phyloP scores from a whole-genome alignment of 1,284 basidiomycete genomes.

The Phylloporus sp. region DNA sequence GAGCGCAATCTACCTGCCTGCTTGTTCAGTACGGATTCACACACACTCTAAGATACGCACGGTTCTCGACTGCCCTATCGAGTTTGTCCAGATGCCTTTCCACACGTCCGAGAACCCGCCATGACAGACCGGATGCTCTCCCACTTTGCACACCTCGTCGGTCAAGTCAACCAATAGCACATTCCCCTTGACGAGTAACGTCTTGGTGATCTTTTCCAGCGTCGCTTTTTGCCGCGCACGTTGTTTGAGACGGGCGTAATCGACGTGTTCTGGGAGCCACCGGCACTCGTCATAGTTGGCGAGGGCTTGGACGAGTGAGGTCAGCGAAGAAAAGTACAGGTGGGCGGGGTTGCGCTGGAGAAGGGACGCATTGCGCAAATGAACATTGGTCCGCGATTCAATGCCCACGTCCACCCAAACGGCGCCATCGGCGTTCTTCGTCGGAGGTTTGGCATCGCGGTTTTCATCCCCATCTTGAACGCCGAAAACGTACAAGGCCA shows the following conservation, averaged over 20 bases:
- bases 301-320: conserved; percentile 57
- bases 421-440: conserved; percentile 4
- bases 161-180: conserved; percentile 60
- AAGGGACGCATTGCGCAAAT: conserved; percentile 63
- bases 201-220: conserved; percentile 63
- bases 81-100: conserved; percentile 61
- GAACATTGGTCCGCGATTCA: conserved; percentile 58
- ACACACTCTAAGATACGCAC: conserved; percentile 35
- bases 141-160: conserved; percentile 54
- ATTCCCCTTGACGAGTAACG: conserved; percentile 56
- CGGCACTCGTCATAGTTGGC: conserved; percentile 61
- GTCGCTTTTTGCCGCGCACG: conserved; percentile 62
- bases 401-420: conserved; percentile 52
- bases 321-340: conserved; percentile 60
- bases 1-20: conserved; percentile 54
- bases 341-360: conserved; percentile 56
- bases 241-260: conserved; percentile 61
- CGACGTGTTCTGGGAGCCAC: conserved; percentile 54
- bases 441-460: conserved; percentile 11
- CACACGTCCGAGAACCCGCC: conserved; percentile 68
- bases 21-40: conserved; percentile 5
- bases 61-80: conserved; percentile 46
- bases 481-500: conserved; percentile 58
- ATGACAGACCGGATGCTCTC: conserved; percentile 51
- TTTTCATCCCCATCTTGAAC: conserved; percentile 21